Conservation (phyloP, 768 basidiomycete species). For the Tubosaeta sp. region DNA sequence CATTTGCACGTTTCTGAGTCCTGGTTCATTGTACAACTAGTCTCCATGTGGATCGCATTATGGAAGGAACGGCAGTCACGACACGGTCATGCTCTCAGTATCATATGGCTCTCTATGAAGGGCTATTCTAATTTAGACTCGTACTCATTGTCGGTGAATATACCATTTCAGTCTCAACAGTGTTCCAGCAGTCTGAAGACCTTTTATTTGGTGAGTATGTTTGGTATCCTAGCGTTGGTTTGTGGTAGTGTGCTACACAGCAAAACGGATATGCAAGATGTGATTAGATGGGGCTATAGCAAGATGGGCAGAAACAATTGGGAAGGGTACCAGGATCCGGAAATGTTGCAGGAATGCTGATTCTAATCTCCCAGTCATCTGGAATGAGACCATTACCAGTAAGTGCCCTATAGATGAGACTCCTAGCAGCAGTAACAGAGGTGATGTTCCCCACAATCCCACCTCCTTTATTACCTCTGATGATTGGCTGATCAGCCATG, state of each 20-base stretch:
- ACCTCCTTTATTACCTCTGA: slow-evolving; percentile 40
- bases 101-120: background rate
- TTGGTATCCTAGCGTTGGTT: background rate
- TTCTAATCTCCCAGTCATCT: slow-evolving; percentile 38
- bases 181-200: background rate
- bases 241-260: background rate
- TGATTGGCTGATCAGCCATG: slow-evolving; percentile 50
- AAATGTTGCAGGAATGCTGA: slow-evolving; percentile 23
- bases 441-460: slow-evolving; percentile 51
- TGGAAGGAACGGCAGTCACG: background rate
- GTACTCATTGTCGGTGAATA: background rate
- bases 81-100: slow-evolving; percentile 3
- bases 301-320: slow-evolving; percentile 40
- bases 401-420: slow-evolving; percentile 41
- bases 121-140: slow-evolving; percentile 11
- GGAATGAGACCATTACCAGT: slow-evolving; percentile 24
- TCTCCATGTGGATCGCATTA: slow-evolving; percentile 5
- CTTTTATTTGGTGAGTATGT: background rate
- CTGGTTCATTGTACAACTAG: slow-evolving; percentile 15
- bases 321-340: slow-evolving; percentile 20
- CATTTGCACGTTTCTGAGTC: slow-evolving; percentile 2
- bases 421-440: slow-evolving; percentile 44
- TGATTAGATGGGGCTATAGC: slow-evolving; percentile 40
- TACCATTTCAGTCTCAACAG: background rate
- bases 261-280: background rate